A percentile compares a stretch with the other conserved stretches of the same genome.
Conservation (phyloP, 139 green algal genomes). For the Chlorella sp. region DNA sequence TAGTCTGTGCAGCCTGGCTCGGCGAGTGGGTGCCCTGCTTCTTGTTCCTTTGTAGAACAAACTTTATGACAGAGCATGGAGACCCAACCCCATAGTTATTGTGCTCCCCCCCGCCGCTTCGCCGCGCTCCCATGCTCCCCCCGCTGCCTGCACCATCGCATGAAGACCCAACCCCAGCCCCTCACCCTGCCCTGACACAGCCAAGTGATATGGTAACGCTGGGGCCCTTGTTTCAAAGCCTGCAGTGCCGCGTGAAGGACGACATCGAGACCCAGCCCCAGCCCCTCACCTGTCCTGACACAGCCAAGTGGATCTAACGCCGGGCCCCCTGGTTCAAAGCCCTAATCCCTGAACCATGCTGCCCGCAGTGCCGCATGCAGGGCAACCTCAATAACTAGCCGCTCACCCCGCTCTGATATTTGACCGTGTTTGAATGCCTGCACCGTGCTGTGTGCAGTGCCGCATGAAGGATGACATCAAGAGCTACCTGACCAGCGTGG, state of each 20-base stretch:
- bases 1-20: too few species aligned
- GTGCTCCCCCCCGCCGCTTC: too few species aligned
- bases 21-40: too few species aligned
- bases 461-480: slow-evolving; percentile 99
- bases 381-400: slow-evolving; percentile 95
- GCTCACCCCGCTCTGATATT: background rate
- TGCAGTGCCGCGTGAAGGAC: too few species aligned
- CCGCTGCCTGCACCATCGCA: too few species aligned
- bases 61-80: too few species aligned
- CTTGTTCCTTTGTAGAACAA: too few species aligned
- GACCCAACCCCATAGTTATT: too few species aligned
- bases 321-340: background rate
- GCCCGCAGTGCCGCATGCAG: slow-evolving; percentile 90
- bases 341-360: background rate
- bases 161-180: too few species aligned
- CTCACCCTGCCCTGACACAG: background rate
- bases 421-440: too few species aligned
- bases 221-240: background rate
- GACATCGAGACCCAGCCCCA: too few species aligned
- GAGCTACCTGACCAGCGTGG: slow-evolving; percentile 70
- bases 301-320: background rate
- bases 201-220: background rate
- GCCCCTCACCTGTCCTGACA: background rate
- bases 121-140: too few species aligned
- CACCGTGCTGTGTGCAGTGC: slow-evolving; percentile 64